Percentiles rank a stretch among this genome's conserved stretches.
Conservation (phyloP, 208 protist species). For the Leishmania lainsoni region DNA sequence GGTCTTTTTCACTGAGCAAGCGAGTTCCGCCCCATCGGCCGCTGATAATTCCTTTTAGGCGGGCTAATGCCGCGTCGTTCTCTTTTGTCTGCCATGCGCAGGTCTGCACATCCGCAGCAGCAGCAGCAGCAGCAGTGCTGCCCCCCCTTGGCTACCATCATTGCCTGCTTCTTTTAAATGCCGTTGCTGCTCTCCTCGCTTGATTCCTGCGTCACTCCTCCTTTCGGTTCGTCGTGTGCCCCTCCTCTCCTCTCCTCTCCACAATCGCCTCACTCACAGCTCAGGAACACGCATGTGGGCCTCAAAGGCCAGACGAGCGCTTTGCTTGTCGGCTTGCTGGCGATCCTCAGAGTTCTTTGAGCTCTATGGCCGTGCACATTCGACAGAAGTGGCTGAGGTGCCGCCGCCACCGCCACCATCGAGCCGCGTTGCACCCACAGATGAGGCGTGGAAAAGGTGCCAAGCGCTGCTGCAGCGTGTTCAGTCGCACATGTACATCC, state of each 20-base stretch:
- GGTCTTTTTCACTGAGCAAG: not conserved
- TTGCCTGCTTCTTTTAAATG: not conserved
- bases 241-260: not conserved
- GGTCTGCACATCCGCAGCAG: not conserved
- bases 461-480: slow-evolving; percentile 17
- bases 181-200: not conserved
- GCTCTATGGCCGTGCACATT: slow-evolving; percentile 25
- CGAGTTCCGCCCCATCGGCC: not conserved
- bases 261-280: not conserved
- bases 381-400: not conserved
- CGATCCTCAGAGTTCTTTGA: slow-evolving; percentile 27
- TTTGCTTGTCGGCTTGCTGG: slow-evolving; percentile 8
- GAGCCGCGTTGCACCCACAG: not conserved
- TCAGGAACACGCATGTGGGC: slow-evolving; percentile 14
- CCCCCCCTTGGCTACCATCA: not conserved
- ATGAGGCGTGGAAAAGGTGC: slow-evolving; percentile 13
- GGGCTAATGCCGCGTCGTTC: not conserved
- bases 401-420: not conserved
- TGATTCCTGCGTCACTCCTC: not conserved
- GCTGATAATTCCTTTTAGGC: not conserved
- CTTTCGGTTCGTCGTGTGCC: not conserved
- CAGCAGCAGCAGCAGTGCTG: not conserved
- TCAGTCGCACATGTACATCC: slow-evolving; percentile 28
- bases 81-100: not conserved
- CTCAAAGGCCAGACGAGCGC: not conserved